Evolutionary conservation across 805 yeast genomes (phyloP).

Genomic region (Saturnispora sanitii): DNA sequence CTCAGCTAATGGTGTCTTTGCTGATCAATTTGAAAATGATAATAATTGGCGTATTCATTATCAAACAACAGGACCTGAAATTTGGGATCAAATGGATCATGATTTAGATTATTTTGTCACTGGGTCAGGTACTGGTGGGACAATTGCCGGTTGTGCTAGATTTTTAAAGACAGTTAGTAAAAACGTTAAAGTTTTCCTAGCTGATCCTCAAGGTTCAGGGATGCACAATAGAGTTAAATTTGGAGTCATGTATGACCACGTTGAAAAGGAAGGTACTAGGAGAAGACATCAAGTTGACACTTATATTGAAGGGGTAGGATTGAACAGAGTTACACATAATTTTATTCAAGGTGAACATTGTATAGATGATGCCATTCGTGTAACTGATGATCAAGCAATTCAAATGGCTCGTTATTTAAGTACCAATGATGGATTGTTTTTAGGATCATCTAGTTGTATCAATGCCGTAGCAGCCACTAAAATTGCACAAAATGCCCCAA

Average conservation of each 20-base stretch:
- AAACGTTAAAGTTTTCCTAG: conserved; percentile 47
- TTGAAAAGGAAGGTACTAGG: conserved; percentile 86
- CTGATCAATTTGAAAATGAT: conserved; percentile 92
- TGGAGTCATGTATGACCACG: conserved; percentile 89
- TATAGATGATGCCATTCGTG: conserved; percentile 74
- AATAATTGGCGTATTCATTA: conserved; percentile 83
- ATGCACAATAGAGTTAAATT: conserved; percentile 71
- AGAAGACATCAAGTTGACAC: conserved; percentile 96
- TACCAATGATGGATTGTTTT: conserved; percentile 77
- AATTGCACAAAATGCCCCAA: conserved; percentile 37
- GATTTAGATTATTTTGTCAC: conserved; percentile 67
- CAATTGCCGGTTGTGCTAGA: conserved; percentile 83
- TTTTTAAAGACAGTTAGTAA: conserved; percentile 49
- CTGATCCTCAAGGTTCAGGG: conserved; percentile 97
- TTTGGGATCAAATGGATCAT: conserved; percentile 61
- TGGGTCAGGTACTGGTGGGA: conserved; percentile 97
- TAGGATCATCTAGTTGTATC: conserved; percentile 90
- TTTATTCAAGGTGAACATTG: conserved; percentile 58
- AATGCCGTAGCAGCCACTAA: conserved; percentile 84
- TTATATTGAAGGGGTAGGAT: conserved; percentile 85
- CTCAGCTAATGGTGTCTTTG: conserved; percentile 60
- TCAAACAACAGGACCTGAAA: conserved; percentile 84
- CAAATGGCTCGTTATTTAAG: conserved; percentile 81
- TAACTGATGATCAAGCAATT: conserved; percentile 70
- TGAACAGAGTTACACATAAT: conserved; percentile 78